These are phyloP conservation scores for Diaporthe nobilis DNA, from an alignment of 2,329 filamentous ascomycete genomes.

Conservation along the genomic window DNA sequence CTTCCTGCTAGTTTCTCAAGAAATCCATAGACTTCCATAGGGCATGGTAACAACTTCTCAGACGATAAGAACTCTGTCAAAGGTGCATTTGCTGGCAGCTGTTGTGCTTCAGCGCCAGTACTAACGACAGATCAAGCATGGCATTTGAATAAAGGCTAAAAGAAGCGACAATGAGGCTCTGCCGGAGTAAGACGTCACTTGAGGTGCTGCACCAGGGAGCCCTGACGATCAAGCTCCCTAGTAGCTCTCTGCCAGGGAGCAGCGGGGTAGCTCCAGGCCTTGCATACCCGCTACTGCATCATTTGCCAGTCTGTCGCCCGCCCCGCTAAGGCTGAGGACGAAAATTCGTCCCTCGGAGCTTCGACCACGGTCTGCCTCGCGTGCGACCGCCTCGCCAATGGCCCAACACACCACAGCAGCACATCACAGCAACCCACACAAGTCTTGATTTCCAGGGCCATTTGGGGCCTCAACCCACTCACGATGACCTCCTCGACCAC, in stretches of 20 bases:
- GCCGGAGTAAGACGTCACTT: constrained; percentile 36
- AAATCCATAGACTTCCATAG: neutral
- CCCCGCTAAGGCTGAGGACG: constrained; percentile 40
- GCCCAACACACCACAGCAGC: neutral
- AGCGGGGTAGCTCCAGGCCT: constrained; percentile 41
- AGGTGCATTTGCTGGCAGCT: neutral
- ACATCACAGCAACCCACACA: constrained; percentile 4
- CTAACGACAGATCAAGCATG: neutral
- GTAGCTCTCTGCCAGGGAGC: neutral
- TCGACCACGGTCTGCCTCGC: constrained; percentile 11
- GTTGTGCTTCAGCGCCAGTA: neutral
- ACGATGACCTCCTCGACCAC: constrained; percentile 56
- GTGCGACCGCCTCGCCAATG: constrained; percentile 5
- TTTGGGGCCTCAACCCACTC: neutral
- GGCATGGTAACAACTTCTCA: neutral
- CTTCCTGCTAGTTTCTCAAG: neutral
- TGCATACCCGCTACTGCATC: constrained; percentile 36
- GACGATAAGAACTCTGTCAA: neutral
- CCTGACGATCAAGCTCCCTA: constrained; percentile 23
- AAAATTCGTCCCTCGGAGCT: constrained; percentile 34
- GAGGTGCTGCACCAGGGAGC: constrained; percentile 11
- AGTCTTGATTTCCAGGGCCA: neutral
- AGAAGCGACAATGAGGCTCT: constrained; percentile 23
- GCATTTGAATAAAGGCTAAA: neutral
- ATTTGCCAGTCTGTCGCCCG: constrained; percentile 31